These are phyloP conservation scores for Metschnikowia corniflorae DNA, from an alignment of 805 yeast species.

Conservation along the genomic window DNA sequence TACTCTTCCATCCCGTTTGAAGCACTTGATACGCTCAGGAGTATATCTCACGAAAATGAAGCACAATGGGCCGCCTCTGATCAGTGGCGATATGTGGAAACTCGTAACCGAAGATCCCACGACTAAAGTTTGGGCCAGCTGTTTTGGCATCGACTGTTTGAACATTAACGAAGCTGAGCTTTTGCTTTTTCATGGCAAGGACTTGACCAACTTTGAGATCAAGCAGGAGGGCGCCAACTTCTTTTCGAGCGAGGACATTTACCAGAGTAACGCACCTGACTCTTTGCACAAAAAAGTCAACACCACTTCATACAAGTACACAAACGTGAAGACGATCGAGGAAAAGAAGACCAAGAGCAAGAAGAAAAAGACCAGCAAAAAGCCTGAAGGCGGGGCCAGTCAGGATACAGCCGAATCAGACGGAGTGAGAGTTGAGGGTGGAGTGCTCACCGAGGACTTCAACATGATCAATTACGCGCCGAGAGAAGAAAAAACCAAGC, in stretches of 20 bases:
- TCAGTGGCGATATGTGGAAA: constrained; percentile 43
- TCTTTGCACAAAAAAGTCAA: constrained; percentile 15
- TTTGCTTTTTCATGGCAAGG: constrained; percentile 34
- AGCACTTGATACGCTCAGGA: constrained; percentile 54
- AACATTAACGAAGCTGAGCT: constrained; percentile 51
- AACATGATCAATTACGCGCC: constrained; percentile 17
- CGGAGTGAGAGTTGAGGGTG: constrained; percentile 6
- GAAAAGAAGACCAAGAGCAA: constrained; percentile 1
- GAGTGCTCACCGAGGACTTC: constrained; percentile 16
- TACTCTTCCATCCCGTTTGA: constrained; percentile 51
- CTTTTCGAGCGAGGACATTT: constrained; percentile 12
- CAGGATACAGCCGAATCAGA: neutral
- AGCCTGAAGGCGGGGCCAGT: neutral
- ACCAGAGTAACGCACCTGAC: constrained; percentile 7
- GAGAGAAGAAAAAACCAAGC: constrained; percentile 9
- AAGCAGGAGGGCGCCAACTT: constrained; percentile 29
- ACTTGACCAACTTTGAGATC: constrained; percentile 25
- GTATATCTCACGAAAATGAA: constrained; percentile 50
- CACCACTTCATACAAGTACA: constrained; percentile 16
- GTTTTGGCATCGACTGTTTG: constrained; percentile 52
- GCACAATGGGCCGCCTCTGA: constrained; percentile 20
- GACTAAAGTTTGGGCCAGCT: constrained; percentile 49
- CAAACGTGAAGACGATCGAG: constrained; percentile 1
- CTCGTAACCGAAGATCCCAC: constrained; percentile 59
- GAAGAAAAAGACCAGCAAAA: neutral